phyloP scores from a whole-genome alignment of 176 grass and related monocot species.

The Tuctoria greenei region DNA sequence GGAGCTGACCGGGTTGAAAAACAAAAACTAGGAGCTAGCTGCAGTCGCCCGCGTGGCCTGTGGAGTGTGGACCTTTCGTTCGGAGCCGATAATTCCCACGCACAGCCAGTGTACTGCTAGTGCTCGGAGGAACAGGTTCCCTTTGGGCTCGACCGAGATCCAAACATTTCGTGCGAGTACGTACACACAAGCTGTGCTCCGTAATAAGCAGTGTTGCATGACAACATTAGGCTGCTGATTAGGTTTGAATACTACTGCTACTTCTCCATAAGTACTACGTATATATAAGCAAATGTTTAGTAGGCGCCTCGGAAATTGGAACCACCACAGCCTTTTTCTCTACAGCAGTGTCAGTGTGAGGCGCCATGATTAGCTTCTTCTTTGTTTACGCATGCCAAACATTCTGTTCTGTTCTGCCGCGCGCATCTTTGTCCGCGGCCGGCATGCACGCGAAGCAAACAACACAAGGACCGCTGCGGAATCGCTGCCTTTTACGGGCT shows the following conservation, averaged over 20 bases:
- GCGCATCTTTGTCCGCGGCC: conserved; percentile 1
- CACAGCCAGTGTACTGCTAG: neutral
- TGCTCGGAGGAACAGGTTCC: neutral
- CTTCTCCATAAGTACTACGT: no score
- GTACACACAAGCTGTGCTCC: no score
- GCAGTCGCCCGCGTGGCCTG: neutral
- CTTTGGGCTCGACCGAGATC: neutral
- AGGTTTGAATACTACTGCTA: neutral
- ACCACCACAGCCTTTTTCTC: conserved; percentile 32
- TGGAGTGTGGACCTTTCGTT: no score
- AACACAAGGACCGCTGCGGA: neutral
- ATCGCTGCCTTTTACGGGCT: conserved; percentile 4
- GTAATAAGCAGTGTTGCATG: neutral
- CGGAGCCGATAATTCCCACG: neutral
- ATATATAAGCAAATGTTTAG: conserved; percentile 22
- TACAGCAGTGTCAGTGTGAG: neutral
- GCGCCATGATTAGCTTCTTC: conserved; percentile 30
- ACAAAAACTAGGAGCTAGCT: no score
- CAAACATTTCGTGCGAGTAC: neutral
- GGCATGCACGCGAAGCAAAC: no score
- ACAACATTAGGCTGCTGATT: conserved; percentile 14
- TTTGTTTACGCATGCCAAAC: conserved; percentile 28
- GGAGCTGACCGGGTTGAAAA: no score
- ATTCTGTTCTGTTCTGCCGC: conserved; percentile 1
- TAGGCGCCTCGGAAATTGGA: conserved; percentile 41